Percentiles rank a stretch among this genome's conserved stretches.
Evolutionary conservation across 2,329 filamentous ascomycete species (phyloP).

Genomic region (Xylariaceae sp.): DNA sequence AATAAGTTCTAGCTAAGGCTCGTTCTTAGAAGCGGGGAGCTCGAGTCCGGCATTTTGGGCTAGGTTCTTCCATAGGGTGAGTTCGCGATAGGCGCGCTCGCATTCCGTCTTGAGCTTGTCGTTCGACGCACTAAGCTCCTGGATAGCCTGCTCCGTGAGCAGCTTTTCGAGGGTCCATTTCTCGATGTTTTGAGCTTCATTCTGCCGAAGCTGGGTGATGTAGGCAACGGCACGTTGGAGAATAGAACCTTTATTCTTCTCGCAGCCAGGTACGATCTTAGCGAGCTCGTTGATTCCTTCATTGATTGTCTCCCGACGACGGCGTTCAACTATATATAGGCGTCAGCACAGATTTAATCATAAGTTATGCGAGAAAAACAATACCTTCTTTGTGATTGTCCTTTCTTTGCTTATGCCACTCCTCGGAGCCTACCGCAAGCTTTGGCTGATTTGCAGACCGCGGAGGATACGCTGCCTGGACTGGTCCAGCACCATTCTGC

Average conservation of each 20-base stretch:
- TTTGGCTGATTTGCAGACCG: conserved; percentile 52
- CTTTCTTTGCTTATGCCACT: conserved; percentile 96
- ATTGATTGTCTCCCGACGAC: conserved; percentile 95
- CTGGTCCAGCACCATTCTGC: conserved; percentile 38
- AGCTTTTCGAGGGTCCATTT: conserved; percentile 92
- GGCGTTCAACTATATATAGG: conserved; percentile 70
- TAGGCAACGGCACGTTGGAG: conserved; percentile 89
- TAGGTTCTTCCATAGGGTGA: conserved; percentile 72
- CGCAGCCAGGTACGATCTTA: conserved; percentile 94
- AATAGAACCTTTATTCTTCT: conserved; percentile 99
- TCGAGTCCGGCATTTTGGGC: conserved; percentile 56
- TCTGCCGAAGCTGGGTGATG: conserved; percentile 90
- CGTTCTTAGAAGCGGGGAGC: conserved; percentile 39
- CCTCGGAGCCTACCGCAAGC: conserved; percentile 87
- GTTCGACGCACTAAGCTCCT: conserved; percentile 79
- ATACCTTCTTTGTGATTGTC: conserved; percentile 98
- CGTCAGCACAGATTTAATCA: conserved; percentile 14
- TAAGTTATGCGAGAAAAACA: background rate
- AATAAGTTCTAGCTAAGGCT: conserved; percentile 20
- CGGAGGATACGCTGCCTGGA: conserved; percentile 23
- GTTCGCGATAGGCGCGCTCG: conserved; percentile 70
- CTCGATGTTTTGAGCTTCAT: conserved; percentile 88
- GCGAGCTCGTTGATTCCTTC: conserved; percentile 97
- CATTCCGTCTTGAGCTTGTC: conserved; percentile 81
- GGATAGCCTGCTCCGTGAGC: conserved; percentile 80